Base-by-base conservation (phyloP, 768 basidiomycete genomes). In the Pisolithus sp. region DNA sequence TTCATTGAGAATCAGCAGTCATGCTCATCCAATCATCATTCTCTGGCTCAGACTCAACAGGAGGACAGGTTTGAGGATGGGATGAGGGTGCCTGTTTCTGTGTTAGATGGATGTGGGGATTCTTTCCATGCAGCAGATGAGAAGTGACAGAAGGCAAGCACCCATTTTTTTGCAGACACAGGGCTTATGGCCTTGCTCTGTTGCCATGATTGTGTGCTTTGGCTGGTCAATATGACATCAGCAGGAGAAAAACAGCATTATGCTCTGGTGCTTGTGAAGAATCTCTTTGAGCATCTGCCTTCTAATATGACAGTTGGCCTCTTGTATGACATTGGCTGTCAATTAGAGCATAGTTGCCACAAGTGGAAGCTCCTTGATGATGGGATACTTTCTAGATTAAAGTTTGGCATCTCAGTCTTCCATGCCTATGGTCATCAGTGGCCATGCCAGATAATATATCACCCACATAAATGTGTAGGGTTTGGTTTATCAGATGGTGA, bases 391-490 rank as follows among this genome's bases (percentile, higher is more conserved):
- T 20, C 23, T 0, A 20, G 59, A 8, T 36, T 72, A 15, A 17
- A 41, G 2, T 69, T 66, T 34, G 4, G 23, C 24, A 44, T 44
- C 4, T 65, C 62, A 6, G 69, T 62, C 0, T 68, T 73, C 65
- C 71, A 73, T 55, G 69, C 67, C 0, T 70, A 65, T 50, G 67
- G 63, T 2, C 69, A 71, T 37, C 57, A 69, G 41, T 70, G 69
- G 68, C 47, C 61, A 5, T 71, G 69, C 48, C 69, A 71, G 40
- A 49, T 75, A 1, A 34, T 63, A 0, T 72, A 71, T 46, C 70
- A 70, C 39, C 71, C 66, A 2, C 59, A 68, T 10, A 47, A 71
- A 23, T 30, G 53, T 7, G 10, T 40, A 10, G 68, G 68, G 7
- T 48, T 69, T 34, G 70, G 72, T 0, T 44, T 72, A 2, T 61